Base-by-base conservation (phyloP, 2,329 filamentous ascomycete species). In the Shiraia sp. region DNA sequence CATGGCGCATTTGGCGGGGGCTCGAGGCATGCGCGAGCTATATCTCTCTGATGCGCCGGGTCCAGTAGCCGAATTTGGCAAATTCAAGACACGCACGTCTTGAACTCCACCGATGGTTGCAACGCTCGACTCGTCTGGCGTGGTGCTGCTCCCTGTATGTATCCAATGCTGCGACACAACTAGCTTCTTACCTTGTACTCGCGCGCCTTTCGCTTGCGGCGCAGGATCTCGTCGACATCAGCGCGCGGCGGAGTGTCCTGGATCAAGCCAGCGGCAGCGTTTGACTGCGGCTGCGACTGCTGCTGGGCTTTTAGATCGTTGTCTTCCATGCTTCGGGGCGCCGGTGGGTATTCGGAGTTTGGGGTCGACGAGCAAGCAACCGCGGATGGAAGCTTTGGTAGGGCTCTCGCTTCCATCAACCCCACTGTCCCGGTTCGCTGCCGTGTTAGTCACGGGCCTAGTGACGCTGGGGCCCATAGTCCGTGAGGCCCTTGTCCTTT, bases 141-240 rank as follows among this genome's bases (percentile, higher is more conserved):
- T 30, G 24, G 17, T 16, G 16, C 14, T 14, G 19, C 24, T 34
- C 12, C 23, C 6, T 17, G 10, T 33, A n/a, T n/a, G n/a, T n/a
- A n/a, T n/a, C n/a, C n/a, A n/a, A n/a, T n/a, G n/a, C n/a, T n/a
- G n/a, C n/a, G n/a, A n/a, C n/a, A n/a, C n/a, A n/a, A n/a, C n/a
- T n/a, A n/a, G n/a, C n/a, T 26, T 37, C 64, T 44, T 56, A 68
- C 67, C 65, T 77, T 78, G 65, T 78, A 75, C 61, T 77, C 75
- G 22, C 75, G 63, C 32, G 74, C 74, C 53, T 78, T 78, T 32
- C 75, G 65, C 62, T 77, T 77, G 53, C 74, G 66, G 15, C 74
- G 66, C 54, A 77, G 52, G 27, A 76, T 75, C 51, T 76, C 73
- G 59, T 77, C 74, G 42, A 77, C 74, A 39, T 76, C 74, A 36